Conservation (phyloP, 73 alveolate genomes). For the Stentor roeselii region DNA sequence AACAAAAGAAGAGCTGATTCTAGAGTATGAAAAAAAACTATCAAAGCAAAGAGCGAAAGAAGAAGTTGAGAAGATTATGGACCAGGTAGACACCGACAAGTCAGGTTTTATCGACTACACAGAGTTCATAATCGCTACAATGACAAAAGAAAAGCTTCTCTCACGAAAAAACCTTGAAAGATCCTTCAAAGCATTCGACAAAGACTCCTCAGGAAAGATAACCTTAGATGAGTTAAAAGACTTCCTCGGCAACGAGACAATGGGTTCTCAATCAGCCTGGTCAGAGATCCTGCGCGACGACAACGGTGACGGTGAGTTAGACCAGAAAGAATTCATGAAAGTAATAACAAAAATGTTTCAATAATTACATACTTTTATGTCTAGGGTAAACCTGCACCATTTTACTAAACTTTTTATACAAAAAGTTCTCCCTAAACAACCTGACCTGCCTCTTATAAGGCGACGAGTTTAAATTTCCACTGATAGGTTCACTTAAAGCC, state of each 20-base stretch:
- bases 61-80: slow-evolving; percentile 47
- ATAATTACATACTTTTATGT: no score
- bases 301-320: background rate
- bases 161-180: background rate
- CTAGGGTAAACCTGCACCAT: background rate
- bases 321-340: background rate
- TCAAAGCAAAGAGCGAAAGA: slow-evolving; percentile 32
- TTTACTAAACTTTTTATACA: background rate
- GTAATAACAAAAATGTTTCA: background rate
- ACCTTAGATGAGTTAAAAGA: background rate
- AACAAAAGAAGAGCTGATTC: slow-evolving; percentile 42
- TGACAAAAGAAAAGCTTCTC: slow-evolving; percentile 18
- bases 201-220: background rate
- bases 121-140: slow-evolving; percentile 44
- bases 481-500: background rate
- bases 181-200: background rate
- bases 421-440: slow-evolving; percentile 18
- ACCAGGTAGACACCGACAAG: slow-evolving; percentile 46
- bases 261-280: background rate
- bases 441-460: background rate
- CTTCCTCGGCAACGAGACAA: background rate
- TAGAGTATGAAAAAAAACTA: slow-evolving; percentile 31
- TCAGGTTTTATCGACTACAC: slow-evolving; percentile 46
- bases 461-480: background rate
- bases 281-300: background rate